These are phyloP conservation scores for Dactylonectria estremocensis DNA, from an alignment of 2,329 filamentous ascomycete genomes.

Conservation along the genomic window DNA sequence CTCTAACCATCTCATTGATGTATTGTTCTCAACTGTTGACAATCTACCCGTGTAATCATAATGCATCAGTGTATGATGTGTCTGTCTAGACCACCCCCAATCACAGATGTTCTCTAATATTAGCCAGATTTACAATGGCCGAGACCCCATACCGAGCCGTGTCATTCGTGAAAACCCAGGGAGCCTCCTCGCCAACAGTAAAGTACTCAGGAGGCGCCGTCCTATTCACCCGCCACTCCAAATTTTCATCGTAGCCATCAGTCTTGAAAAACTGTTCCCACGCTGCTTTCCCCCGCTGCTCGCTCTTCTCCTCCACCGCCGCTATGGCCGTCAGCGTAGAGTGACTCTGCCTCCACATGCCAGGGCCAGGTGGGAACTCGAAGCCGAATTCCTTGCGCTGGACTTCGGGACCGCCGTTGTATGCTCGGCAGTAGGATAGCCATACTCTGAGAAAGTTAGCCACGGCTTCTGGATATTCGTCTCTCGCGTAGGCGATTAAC, in stretches of 20 bases:
- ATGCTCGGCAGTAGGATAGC: constrained; percentile 36
- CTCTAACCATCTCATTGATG: no score
- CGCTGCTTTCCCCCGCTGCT: constrained; percentile 23
- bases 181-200: constrained; percentile 31
- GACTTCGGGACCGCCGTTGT: constrained; percentile 30
- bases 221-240: constrained; percentile 24
- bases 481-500: constrained; percentile 24
- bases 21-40: no score
- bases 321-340: constrained; percentile 36
- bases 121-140: constrained; percentile 38
- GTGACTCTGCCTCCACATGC: constrained; percentile 38
- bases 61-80: no score
- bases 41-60: no score
- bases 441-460: constrained; percentile 27
- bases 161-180: constrained; percentile 34
- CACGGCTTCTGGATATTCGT: constrained; percentile 27
- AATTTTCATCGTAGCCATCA: constrained; percentile 29
- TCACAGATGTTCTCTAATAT: constrained; percentile 28
- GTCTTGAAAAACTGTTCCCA: constrained; percentile 37
- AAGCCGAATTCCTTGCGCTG: constrained; percentile 37
- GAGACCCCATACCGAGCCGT: constrained; percentile 33
- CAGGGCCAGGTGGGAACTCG: constrained; percentile 28
- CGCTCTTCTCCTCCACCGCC: constrained; percentile 32
- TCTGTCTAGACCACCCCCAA: background rate
- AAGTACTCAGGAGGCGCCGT: constrained; percentile 32